A percentile compares a stretch with the other conserved stretches of the same genome.
These are phyloP conservation scores for Peronospora destructor DNA, from an alignment of 352 stramenopile genomes.

Conservation along the genomic window DNA sequence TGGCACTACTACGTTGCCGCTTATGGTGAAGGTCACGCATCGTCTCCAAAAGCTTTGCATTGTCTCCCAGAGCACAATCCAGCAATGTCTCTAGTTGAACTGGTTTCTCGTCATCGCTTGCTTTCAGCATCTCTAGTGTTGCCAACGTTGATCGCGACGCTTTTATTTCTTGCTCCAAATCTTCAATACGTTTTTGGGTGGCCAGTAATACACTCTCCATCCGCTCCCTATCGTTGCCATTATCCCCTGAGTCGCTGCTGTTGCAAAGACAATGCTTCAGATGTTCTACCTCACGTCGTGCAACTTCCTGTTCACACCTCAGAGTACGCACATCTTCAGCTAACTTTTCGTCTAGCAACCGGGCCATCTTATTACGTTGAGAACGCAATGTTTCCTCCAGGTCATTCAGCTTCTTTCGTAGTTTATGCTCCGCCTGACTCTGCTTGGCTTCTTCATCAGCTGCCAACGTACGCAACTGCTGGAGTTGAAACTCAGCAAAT, in stretches of 20 bases:
- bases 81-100: conserved; percentile 43
- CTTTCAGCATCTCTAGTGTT: background rate
- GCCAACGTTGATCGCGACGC: conserved; percentile 2
- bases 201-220: conserved; percentile 25
- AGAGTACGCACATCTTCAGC: conserved; percentile 23
- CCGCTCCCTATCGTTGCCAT: conserved; percentile 25
- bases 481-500: conserved; percentile 75
- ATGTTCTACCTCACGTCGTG: conserved; percentile 22
- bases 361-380: conserved; percentile 20
- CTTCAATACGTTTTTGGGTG: conserved; percentile 36
- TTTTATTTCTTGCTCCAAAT: conserved; percentile 34
- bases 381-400: conserved; percentile 25
- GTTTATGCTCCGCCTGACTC: conserved; percentile 21
- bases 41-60: conserved; percentile 52
- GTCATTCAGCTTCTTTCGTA: conserved; percentile 19
- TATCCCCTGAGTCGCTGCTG: conserved; percentile 14
- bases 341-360: conserved; percentile 28
- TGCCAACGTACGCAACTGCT: conserved; percentile 54
- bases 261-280: conserved; percentile 22
- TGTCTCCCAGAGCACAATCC: conserved; percentile 45
- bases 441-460: conserved; percentile 45
- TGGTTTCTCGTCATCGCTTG: conserved; percentile 5
- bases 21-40: conserved; percentile 64
- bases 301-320: conserved; percentile 22
- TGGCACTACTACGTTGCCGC: conserved; percentile 28